Percentiles rank a stretch among this genome's conserved stretches.
Conservation (phyloP, 192 early-diverging fungal genomes). For the Diversispora epigaea region DNA sequence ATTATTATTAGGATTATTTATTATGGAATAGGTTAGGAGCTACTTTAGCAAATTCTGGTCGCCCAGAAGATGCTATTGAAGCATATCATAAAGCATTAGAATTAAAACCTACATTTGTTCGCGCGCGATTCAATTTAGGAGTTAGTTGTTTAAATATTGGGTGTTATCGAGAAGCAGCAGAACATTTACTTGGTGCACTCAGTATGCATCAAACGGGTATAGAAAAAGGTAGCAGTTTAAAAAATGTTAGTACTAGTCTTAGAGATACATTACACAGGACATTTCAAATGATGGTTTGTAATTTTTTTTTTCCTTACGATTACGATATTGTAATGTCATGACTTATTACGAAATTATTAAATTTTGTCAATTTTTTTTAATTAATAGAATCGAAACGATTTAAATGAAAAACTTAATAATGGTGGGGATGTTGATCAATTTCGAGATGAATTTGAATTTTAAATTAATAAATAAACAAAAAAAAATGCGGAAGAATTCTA, state of each 20-base stretch:
- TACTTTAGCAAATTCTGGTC: conserved; percentile 85
- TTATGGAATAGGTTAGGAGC: conserved; percentile 98
- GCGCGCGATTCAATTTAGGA: conserved; percentile 97
- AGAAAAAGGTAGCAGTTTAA: conserved; percentile 37
- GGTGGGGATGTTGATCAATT: conserved; percentile 57
- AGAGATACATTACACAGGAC: conserved; percentile 64
- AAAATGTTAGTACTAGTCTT: conserved; percentile 64
- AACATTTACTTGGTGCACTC: conserved; percentile 87
- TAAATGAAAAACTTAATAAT: conserved; percentile 53
- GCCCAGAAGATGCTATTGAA: conserved; percentile 79
- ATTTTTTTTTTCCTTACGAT: conserved; percentile 9
- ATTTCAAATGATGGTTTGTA: conserved; percentile 57
- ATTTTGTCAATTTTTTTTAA: not conserved
- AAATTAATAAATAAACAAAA: conserved; percentile 13
- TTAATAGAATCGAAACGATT: conserved; percentile 56
- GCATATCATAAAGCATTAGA: conserved; percentile 94
- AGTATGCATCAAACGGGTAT: conserved; percentile 66
- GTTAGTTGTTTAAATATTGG: conserved; percentile 94
- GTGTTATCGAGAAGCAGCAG: conserved; percentile 87
- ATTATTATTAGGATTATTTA: conserved; percentile 71
- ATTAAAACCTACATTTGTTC: conserved; percentile 91
- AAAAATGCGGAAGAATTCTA: too few relatives aligned
- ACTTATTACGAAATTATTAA: not conserved
- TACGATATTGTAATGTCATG: not conserved
- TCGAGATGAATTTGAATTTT: conserved; percentile 63